These are phyloP conservation scores for Phytophthora sp. DNA, from an alignment of 352 stramenopile genomes.

Conservation along the genomic window DNA sequence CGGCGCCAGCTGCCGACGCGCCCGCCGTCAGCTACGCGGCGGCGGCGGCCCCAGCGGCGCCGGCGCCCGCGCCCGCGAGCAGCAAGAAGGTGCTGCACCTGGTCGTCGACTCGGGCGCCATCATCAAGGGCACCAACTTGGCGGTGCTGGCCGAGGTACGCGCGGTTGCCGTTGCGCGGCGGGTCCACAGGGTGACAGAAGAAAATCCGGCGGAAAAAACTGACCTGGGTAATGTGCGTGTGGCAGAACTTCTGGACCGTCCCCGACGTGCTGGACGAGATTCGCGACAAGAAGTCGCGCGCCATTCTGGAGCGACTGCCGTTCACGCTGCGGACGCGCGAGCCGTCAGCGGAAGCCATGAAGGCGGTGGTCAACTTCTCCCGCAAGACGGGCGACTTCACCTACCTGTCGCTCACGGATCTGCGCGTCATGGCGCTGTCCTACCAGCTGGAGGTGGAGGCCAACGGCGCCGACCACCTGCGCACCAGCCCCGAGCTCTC, in stretches of 20 bases:
- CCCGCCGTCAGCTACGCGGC: slow-evolving; percentile 10
- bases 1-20: not conserved
- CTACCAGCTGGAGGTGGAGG: slow-evolving; percentile 86
- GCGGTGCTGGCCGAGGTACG: slow-evolving; percentile 71
- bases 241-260: slow-evolving; percentile 86
- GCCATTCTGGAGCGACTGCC: slow-evolving; percentile 72
- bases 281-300: slow-evolving; percentile 82
- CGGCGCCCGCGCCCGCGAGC: slow-evolving; percentile 2
- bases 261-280: slow-evolving; percentile 84
- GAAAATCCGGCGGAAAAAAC: too few relatives aligned
- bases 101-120: slow-evolving; percentile 86
- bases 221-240: slow-evolving; percentile 7
- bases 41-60: slow-evolving; percentile 1
- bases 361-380: slow-evolving; percentile 83
- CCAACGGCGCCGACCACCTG: slow-evolving; percentile 71
- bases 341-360: slow-evolving; percentile 83
- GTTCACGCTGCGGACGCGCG: slow-evolving; percentile 78
- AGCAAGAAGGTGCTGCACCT: slow-evolving; percentile 81
- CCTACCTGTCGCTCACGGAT: slow-evolving; percentile 85
- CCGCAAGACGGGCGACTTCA: slow-evolving; percentile 87
- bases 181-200: too few relatives aligned
- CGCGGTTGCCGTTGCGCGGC: not conserved
- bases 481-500: slow-evolving; percentile 72
- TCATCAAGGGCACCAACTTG: slow-evolving; percentile 89
- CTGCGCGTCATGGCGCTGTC: slow-evolving; percentile 88